Percentiles rank a stretch among this genome's conserved stretches.
phyloP scores from a whole-genome alignment of 129 eudicot genomes.

The Flaveria bidentis region DNA sequence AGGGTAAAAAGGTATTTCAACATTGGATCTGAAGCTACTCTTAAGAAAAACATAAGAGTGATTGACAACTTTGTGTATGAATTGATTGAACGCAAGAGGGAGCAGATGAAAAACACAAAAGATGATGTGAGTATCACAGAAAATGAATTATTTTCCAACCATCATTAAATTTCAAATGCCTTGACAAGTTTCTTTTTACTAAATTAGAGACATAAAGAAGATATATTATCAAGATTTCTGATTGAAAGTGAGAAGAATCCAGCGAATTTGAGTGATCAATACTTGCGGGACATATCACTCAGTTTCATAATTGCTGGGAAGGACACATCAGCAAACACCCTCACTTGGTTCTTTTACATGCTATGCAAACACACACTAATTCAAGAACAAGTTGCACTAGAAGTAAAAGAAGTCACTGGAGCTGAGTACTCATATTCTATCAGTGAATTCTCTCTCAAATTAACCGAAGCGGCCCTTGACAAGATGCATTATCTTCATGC shows the following conservation, averaged over 20 bases:
- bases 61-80: slow-evolving; percentile 58
- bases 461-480: slow-evolving; percentile 53
- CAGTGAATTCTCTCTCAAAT: slow-evolving; percentile 34
- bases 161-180: not conserved
- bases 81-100: slow-evolving; percentile 49
- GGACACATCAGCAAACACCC: slow-evolving; percentile 61
- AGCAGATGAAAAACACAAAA: slow-evolving; percentile 45
- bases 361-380: slow-evolving; percentile 52
- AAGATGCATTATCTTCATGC: slow-evolving; percentile 80
- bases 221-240: slow-evolving; percentile 65
- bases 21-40: slow-evolving; percentile 54
- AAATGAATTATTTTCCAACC: not conserved
- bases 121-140: slow-evolving; percentile 35
- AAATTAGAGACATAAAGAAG: slow-evolving; percentile 56
- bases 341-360: slow-evolving; percentile 77
- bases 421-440: slow-evolving; percentile 7
- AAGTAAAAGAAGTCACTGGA: slow-evolving; percentile 43
- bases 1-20: slow-evolving; percentile 56
- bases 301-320: slow-evolving; percentile 77
- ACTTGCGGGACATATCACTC: slow-evolving; percentile 69
- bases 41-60: slow-evolving; percentile 51
- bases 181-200: not conserved
- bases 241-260: slow-evolving; percentile 50
- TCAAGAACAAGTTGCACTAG: slow-evolving; percentile 57
- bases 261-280: slow-evolving; percentile 47